Evolutionary conservation across 2,329 filamentous ascomycete genomes (phyloP), one percentile per base, ranked within the genome.

Genomic region (Huntiella savannae): DNA sequence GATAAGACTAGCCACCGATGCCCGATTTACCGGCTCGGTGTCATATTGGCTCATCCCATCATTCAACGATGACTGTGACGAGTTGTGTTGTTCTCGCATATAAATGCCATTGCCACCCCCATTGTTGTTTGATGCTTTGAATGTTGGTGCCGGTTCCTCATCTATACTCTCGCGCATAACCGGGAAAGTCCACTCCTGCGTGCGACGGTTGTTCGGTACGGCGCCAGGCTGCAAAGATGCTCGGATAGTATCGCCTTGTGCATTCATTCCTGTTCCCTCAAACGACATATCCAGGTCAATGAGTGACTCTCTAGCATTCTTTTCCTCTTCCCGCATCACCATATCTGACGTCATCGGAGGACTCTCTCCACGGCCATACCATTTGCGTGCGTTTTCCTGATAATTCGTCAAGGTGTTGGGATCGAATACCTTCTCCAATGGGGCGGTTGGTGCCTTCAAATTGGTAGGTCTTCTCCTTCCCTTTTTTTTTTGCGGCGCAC

Each of bases 161-260:
- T 49, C 48, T 28, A 45, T 36, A 7, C 40, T 33, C 6, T 40
- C 33, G 10, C 28, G 28, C 45, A 47, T 50, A 32, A 42, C 41
- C 4, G 48, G 45, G 15, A 72, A 74, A 45, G 68, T 71, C 70
- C 70, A 73, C 44, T 72, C 69, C 48, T 63, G 61, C 0, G 61
- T 63, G 38, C 59, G 58, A 12, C 60, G 54, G 52, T 59, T 59
- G 46, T 55, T 55, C 8, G 22, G 15, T 41, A 43, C 17, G 12
- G 22, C 32, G 3, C 17, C 34, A 5, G 45, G 48, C 17, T 45
- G 43, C 15, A 45, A 33, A 11, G 32, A 45, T 12, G 41, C 48
- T 7, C 45, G 40, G 8, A 50, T 50, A 3, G 45, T 50, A 33
- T 50, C 45, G 22, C 37, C 45, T 37, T 35, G 45, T 13, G 41